These are phyloP conservation scores for Xylariales sp. DNA, from an alignment of 2,329 filamentous ascomycete species.

Conservation along the genomic window DNA sequence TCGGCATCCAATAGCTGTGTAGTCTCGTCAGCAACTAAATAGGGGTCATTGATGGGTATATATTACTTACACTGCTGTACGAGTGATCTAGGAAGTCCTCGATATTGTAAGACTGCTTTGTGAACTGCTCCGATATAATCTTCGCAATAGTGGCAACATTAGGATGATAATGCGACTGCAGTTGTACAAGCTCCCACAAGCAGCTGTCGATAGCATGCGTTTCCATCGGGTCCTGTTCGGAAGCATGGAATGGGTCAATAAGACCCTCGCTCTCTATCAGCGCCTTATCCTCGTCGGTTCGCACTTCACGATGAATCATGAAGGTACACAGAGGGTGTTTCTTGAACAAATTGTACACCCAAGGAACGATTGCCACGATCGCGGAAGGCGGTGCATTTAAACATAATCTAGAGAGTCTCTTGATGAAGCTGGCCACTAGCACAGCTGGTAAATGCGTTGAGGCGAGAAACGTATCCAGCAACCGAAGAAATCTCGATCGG, in stretches of 20 bases:
- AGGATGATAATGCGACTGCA: slow-evolving; percentile 92
- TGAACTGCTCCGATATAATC: slow-evolving; percentile 95
- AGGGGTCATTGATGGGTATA: slow-evolving; percentile 2
- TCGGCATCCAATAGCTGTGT: slow-evolving; percentile 76
- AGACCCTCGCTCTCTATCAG: slow-evolving; percentile 56
- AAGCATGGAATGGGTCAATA: slow-evolving; percentile 70
- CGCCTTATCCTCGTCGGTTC: slow-evolving; percentile 52
- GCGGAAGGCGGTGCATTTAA: slow-evolving; percentile 87
- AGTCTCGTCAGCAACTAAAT: slow-evolving; percentile 24
- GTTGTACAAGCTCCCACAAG: slow-evolving; percentile 88
- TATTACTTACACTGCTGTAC: slow-evolving; percentile 66
- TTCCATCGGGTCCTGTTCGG: slow-evolving; percentile 77
- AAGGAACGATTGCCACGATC: slow-evolving; percentile 84
- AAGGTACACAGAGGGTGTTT: slow-evolving; percentile 88
- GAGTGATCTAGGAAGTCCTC: slow-evolving; percentile 97
- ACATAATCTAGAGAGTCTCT: slow-evolving; percentile 78
- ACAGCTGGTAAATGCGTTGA: slow-evolving; percentile 90
- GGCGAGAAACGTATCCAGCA: slow-evolving; percentile 83
- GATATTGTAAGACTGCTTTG: slow-evolving; percentile 89
- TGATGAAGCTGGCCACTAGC: slow-evolving; percentile 93
- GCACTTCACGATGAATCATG: slow-evolving; percentile 81
- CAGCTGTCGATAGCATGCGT: slow-evolving; percentile 87
- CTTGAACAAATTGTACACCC: slow-evolving; percentile 92
- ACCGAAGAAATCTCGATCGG: slow-evolving; percentile 86
- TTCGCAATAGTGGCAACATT: slow-evolving; percentile 92